Base-by-base conservation (phyloP, 2,329 filamentous ascomycete genomes). In the Diaporthe sp. region DNA sequence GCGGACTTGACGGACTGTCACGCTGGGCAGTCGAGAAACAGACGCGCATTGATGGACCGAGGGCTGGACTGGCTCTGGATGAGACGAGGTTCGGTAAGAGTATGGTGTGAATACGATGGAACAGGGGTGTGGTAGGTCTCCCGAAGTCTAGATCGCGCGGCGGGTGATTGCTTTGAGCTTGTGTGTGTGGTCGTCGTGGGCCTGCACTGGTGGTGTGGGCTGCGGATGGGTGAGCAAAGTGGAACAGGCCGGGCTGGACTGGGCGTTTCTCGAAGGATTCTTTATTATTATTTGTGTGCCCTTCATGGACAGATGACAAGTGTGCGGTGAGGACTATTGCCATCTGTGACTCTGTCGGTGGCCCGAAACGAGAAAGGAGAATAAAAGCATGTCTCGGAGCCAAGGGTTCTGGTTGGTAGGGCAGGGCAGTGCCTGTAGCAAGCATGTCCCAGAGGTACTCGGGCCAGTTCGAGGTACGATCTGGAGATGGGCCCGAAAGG, bases 81-180 rank as follows among this genome's bases (percentile, higher is more conserved):
- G 44, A 68, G 63, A 68, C 47, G 47, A 53, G n/a, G 63, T 68
- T 53, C 47, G 63, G 63, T 68, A 30, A 51, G 10, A n/a, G 63
- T 51, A 66, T 13, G 44, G 63, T 25, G 7, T 51, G 30, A 51
- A 66, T 37, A 66, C 47, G 63, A 68, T 53, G n/a, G 47, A 53
- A 32, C 63, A 71, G 72, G 66, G 72, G 56, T n/a, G 15, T 37
- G 37, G 27, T 50, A 30, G 72, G 47, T 73, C 72, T 71, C 32
- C 44, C 56, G 72, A 50, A 74, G 68, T 74, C 72, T 74, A 74
- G 72, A 74, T 63, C 59, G 32, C 42, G 55, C 50, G n/a, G 32
- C 35, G 32, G 71, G 37, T 47, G 71, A 32, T 68, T 50, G 37
- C 35, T 51, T 51, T 70, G 68, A 74, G 50, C 68, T 22, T 56